A percentile compares a stretch with the other conserved stretches of the same genome.
Conservation (phyloP, 139 green algal species). For the Chlamydomonas sphaeroides region DNA sequence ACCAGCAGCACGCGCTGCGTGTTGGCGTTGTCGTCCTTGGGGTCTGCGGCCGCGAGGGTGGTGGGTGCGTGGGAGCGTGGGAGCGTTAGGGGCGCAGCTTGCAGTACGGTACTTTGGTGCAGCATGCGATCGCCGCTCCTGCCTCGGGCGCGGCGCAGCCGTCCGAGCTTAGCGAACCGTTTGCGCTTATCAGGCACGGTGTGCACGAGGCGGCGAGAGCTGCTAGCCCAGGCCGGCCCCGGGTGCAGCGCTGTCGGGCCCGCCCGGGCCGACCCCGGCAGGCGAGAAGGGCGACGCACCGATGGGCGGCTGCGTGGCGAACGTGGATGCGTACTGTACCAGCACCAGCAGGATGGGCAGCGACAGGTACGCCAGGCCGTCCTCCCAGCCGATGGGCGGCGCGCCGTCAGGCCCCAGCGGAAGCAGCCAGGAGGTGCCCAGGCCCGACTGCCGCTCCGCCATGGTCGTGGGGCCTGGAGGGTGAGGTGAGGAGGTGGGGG, state of each 20-base stretch:
- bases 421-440: slow-evolving; percentile 82
- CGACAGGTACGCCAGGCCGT: slow-evolving; percentile 85
- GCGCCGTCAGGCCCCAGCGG: slow-evolving; percentile 83
- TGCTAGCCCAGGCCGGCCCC: too few relatives aligned
- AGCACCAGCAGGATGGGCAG: slow-evolving; percentile 90
- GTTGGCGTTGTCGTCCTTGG: slow-evolving; percentile 76
- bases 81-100: too few relatives aligned
- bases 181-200: too few relatives aligned
- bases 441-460: slow-evolving; percentile 40
- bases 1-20: slow-evolving; percentile 44
- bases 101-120: too few relatives aligned
- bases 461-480: slow-evolving; percentile 69
- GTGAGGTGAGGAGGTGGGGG: background rate
- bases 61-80: slow-evolving; percentile 33
- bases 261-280: too few relatives aligned
- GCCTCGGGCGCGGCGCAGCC: too few relatives aligned
- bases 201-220: too few relatives aligned
- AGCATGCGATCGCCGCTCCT: too few relatives aligned
- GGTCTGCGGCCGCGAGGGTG: too few relatives aligned
- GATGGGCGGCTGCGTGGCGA: slow-evolving; percentile 59
- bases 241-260: too few relatives aligned
- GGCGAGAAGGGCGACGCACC: too few relatives aligned
- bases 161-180: too few relatives aligned
- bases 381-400: slow-evolving; percentile 94
- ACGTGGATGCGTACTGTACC: slow-evolving; percentile 46